A percentile compares a stretch with the other conserved stretches of the same genome.
phyloP scores from a whole-genome alignment of 257 asterid species.

The Salvia rosmarinus region DNA sequence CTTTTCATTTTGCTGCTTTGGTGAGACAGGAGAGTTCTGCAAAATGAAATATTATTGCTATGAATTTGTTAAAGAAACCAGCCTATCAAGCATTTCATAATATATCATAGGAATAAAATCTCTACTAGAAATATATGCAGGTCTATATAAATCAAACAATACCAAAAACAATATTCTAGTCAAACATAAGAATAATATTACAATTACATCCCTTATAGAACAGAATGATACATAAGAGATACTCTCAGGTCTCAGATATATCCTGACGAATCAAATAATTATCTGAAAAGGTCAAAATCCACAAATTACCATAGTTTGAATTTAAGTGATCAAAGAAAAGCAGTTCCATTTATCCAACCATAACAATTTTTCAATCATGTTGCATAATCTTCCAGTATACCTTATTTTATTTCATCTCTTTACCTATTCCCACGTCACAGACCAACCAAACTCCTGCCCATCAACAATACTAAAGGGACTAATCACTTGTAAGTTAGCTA shows the following conservation, averaged over 20 bases:
- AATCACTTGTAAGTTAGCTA: not conserved
- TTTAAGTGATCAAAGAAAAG: conserved; percentile 13
- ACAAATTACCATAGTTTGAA: not conserved
- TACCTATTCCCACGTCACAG: not conserved
- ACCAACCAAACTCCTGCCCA: conserved; percentile 11
- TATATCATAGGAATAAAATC: not conserved
- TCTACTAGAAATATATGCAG: conserved; percentile 18
- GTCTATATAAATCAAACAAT: conserved; percentile 2
- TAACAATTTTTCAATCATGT: not conserved
- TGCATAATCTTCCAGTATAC: conserved; percentile 8
- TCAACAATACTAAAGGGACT: not conserved
- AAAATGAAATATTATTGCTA: conserved; percentile 37
- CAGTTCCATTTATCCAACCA: not conserved
- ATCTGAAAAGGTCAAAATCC: conserved; percentile 10
- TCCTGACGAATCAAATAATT: not conserved
- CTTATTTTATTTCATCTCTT: conserved; percentile 9
- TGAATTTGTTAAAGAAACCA: conserved; percentile 28
- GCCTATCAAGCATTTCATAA: conserved; percentile 18
- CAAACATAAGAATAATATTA: conserved; percentile 11
- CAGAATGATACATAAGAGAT: not conserved
- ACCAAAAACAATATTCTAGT: not conserved
- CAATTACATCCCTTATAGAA: not conserved
- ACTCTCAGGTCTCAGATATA: not conserved
- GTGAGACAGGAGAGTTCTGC: conserved; percentile 86
- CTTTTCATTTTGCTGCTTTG: conserved; percentile 64